Conservation (phyloP, 305 asterid genomes). For the Solanum hybrid region DNA sequence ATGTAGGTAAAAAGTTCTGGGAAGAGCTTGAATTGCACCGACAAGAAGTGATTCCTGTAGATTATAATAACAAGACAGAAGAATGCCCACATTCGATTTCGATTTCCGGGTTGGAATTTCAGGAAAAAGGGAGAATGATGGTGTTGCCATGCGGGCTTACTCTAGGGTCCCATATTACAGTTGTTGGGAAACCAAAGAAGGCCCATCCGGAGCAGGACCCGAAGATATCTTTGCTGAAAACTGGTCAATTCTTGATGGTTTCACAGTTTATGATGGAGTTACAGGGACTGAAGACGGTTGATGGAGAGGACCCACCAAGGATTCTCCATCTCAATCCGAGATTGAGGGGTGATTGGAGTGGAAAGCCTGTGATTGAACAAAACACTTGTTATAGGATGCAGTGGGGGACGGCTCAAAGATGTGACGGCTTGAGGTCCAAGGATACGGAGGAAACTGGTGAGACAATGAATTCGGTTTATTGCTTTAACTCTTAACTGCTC, state of each 20-base stretch:
- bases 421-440: constrained; percentile 73
- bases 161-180: constrained; percentile 72
- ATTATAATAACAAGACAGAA: constrained; percentile 16
- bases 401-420: constrained; percentile 80
- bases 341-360: constrained; percentile 91
- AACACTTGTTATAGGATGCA: constrained; percentile 94
- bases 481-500: background rate
- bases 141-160: constrained; percentile 88
- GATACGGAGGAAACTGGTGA: constrained; percentile 88
- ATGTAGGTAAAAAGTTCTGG: constrained; percentile 64
- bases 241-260: constrained; percentile 82
- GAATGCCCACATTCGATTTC: constrained; percentile 66
- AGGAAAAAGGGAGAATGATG: constrained; percentile 41
- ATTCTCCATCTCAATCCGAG: constrained; percentile 80
- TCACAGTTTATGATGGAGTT: constrained; percentile 88
- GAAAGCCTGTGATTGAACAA: constrained; percentile 70
- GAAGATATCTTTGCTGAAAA: constrained; percentile 64
- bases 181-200: constrained; percentile 63
- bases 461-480: constrained; percentile 11
- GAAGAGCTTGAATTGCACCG: constrained; percentile 40
- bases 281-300: constrained; percentile 84
- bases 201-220: constrained; percentile 72
- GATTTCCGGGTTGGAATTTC: constrained; percentile 42
- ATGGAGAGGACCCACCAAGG: constrained; percentile 93
- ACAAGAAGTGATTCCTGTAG: constrained; percentile 8